Evolutionary conservation across 768 basidiomycete species (phyloP), one percentile per base, ranked within the genome.

Genomic region (Boletus bicolor): DNA sequence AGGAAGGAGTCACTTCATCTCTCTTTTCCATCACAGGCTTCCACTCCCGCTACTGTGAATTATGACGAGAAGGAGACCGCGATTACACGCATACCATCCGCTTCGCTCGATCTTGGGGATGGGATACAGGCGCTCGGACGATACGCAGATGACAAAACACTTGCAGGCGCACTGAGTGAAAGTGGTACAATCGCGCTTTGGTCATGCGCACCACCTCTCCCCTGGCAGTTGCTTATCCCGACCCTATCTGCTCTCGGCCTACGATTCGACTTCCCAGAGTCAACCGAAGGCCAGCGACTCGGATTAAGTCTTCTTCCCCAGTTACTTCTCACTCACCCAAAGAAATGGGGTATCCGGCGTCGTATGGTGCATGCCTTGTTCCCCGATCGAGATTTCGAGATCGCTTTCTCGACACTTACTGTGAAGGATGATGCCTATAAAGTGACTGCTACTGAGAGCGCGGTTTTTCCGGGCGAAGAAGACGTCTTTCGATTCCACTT

Each of bases 401-500:
- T 47, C 1, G 26, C 83, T 84, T 60, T 82, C 84, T 65, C 75
- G 84, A 43, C 72, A 77, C n/a, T 79, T 79, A 1, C 73, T 73
- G 35, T 81, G 77, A 4, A 64, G 64, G 37, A 77, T 76, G 53
- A 73, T 75, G 66, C 14, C 81, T 19, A 63, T 79, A 38, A 64
- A 73, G 11, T 9, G 30, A 15, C 35, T 36, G 38, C 49, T 2
- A n/a, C 19, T 10, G 44, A 62, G 50, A 55, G 51, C 38, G 68
- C 64, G 38, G 53, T 76, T 0, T 77, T 91, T 61, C 71, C 80
- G 57, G 93, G 92, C 63, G 73, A 74, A 2, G 85, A 85, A 51
- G 91, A 98, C 66, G 82, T 79, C 2, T 90, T 93, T 68, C 72
- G 72, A 30, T 84, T 92, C 59, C 79, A 84, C 54, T 61, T 72